Conservation (phyloP, 2,329 filamentous ascomycete genomes). For the Paraphaeosphaeria minitans region DNA sequence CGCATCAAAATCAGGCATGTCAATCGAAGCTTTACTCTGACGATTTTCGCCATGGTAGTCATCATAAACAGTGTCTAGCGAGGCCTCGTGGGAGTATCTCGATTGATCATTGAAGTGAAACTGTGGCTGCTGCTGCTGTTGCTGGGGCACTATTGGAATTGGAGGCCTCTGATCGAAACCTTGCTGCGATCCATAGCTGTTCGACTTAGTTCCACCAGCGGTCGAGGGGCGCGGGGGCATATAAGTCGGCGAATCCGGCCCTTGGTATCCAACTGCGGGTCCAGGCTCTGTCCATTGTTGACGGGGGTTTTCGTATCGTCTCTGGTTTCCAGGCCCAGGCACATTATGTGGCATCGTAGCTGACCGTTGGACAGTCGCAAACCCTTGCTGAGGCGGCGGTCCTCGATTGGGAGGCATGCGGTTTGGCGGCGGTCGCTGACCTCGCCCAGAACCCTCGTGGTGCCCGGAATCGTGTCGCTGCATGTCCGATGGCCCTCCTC, state of each 20-base stretch:
- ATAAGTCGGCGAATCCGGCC: constrained; percentile 42
- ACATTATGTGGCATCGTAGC: constrained; percentile 46
- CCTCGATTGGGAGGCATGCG: constrained; percentile 32
- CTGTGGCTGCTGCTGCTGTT: constrained; percentile 19
- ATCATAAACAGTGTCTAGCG: constrained; percentile 59
- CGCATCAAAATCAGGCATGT: constrained; percentile 69
- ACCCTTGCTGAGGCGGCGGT: constrained; percentile 38
- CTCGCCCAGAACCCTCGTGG: constrained; percentile 34
- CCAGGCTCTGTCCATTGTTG: constrained; percentile 44
- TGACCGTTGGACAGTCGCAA: constrained; percentile 41
- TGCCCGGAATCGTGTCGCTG: constrained; percentile 44
- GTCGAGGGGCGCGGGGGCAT: constrained; percentile 46
- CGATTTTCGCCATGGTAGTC: constrained; percentile 50
- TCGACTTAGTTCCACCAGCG: constrained; percentile 37
- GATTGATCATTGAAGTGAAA: constrained; percentile 28
- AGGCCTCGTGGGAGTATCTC: constrained; percentile 40
- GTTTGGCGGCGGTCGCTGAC: constrained; percentile 32
- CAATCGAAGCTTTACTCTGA: constrained; percentile 55
- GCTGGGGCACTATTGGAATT: constrained; percentile 32
- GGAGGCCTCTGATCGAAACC: constrained; percentile 38
- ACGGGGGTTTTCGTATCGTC: constrained; percentile 23
- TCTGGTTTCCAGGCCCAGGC: constrained; percentile 18
- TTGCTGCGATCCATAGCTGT: constrained; percentile 20
- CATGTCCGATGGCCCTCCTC: constrained; percentile 25
- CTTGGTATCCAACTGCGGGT: constrained; percentile 42